Base-by-base conservation (phyloP, 768 basidiomycete species). In the Rhizopogon sp. region DNA sequence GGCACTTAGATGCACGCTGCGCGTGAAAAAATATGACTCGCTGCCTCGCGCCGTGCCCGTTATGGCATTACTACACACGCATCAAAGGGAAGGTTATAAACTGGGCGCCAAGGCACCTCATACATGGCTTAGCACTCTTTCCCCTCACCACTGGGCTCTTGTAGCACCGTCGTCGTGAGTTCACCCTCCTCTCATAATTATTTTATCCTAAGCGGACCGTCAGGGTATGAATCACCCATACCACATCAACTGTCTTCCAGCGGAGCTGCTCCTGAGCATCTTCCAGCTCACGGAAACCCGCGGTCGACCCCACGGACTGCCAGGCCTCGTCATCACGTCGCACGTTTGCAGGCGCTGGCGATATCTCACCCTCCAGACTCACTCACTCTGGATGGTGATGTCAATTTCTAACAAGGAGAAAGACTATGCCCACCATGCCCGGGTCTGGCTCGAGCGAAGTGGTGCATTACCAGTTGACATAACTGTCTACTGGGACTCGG, bases 301-400 rank as follows among this genome's bases (percentile, higher is more conserved):
- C 14, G 20, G 33, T 16, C 14, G 20, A 35, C 46, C 46, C 4
- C 14, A 14, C 5, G 20, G 9, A 22, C 33, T 49, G 14, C 46
- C 46, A 5, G 46, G 46, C 22, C 35, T 49, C 14, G 46, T 49
- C 33, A 37, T 67, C 20, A 72, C 84, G 28, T 85, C 85, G 6
- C 84, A 85, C 57, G 80, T 85, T 46, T 87, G 83, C 67, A 69
- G 73, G 33, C 60, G 64, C 39, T 88, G 85, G 84, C 73, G 85
- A 29, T 66, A 75, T 35, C 70, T 84, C 16, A 78, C 83, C 13
- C 69, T 86, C 22, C 75, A 72, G 40, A 84, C 81, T 1, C 83
- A 84, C 5, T 60, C 72, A 5, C 66, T 88, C 44, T 88, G 86
- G 86, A 56, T 53, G n/a, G 33, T 11, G 16, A 28, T 56, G 1